These are phyloP conservation scores for Pyrenopolyporus hunteri DNA, from an alignment of 495 filamentous ascomycete species.

Conservation along the genomic window DNA sequence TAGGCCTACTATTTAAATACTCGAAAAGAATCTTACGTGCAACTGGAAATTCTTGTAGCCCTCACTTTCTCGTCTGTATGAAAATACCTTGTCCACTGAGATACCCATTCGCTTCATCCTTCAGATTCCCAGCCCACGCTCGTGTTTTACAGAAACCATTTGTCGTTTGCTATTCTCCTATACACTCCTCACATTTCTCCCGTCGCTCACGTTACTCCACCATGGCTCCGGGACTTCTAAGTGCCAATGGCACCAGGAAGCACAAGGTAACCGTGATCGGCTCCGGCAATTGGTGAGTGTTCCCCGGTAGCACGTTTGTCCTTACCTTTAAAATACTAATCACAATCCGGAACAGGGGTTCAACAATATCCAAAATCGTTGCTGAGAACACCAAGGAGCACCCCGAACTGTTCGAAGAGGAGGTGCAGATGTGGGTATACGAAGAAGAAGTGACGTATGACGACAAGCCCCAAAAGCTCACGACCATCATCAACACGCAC, in stretches of 20 bases:
- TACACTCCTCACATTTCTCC: slow-evolving; percentile 7
- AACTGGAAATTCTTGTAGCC: neutral
- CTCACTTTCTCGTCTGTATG: slow-evolving; percentile 16
- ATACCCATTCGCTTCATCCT: slow-evolving; percentile 26
- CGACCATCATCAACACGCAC: slow-evolving; percentile 83
- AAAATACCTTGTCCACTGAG: slow-evolving; percentile 24
- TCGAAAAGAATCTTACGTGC: too few relatives aligned
- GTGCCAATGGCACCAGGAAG: slow-evolving; percentile 58
- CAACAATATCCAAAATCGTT: slow-evolving; percentile 94
- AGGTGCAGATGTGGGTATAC: slow-evolving; percentile 97
- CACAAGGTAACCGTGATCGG: slow-evolving; percentile 96
- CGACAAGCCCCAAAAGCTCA: slow-evolving; percentile 81
- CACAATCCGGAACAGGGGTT: slow-evolving; percentile 66
- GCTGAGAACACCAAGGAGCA: slow-evolving; percentile 86
- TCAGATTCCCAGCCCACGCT: slow-evolving; percentile 18
- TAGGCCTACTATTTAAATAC: slow-evolving; percentile 10
- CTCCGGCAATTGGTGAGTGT: slow-evolving; percentile 89
- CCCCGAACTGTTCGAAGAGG: slow-evolving; percentile 78
- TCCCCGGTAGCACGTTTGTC: neutral
- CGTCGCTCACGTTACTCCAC: slow-evolving; percentile 8
- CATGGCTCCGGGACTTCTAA: slow-evolving; percentile 35
- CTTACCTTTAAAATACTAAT: slow-evolving; percentile 6
- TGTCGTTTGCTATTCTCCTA: slow-evolving; percentile 6
- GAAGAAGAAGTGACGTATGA: slow-evolving; percentile 83
- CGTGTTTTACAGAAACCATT: slow-evolving; percentile 11